Evolutionary conservation across 2,329 filamentous ascomycete species (phyloP).

Genomic region (Dactylellina haptotyla): DNA sequence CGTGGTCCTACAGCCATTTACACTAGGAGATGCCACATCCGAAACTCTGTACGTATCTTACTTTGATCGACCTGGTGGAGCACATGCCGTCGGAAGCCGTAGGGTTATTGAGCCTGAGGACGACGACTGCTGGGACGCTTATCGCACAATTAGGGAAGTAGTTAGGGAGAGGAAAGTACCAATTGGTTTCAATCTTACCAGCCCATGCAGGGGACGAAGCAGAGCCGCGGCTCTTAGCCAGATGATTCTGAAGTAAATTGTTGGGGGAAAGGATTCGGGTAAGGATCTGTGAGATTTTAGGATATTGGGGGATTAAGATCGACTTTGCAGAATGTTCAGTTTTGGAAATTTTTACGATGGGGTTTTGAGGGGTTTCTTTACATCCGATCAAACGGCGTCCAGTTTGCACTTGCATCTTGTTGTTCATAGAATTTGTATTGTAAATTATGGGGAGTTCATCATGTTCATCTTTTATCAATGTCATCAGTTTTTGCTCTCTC

Average conservation of each 20-base stretch:
- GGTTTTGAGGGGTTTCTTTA: too few relatives aligned
- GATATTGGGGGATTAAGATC: too few relatives aligned
- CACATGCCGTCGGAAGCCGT: conserved; percentile 29
- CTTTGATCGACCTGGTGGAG: conserved; percentile 26
- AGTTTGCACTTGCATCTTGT: too few relatives aligned
- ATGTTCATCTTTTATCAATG: too few relatives aligned
- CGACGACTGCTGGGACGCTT: conserved; percentile 8
- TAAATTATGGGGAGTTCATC: too few relatives aligned
- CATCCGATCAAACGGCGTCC: too few relatives aligned
- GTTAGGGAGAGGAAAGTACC: conserved; percentile 18
- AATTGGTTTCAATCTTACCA: conserved; percentile 14
- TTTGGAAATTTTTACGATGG: too few relatives aligned
- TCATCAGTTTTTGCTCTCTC: too few relatives aligned
- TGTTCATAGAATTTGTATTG: too few relatives aligned
- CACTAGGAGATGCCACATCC: conserved; percentile 10
- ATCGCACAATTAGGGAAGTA: conserved; percentile 6
- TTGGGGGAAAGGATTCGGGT: too few relatives aligned
- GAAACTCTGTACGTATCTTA: conserved; percentile 32
- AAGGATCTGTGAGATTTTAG: too few relatives aligned
- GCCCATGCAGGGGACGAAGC: not conserved
- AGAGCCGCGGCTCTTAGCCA: not conserved
- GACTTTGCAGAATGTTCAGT: too few relatives aligned
- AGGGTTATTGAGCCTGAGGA: conserved; percentile 16
- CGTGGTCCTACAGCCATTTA: conserved; percentile 31
- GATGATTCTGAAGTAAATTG: conserved; percentile 8